These are phyloP conservation scores for Amauroascus verrucosus DNA, from an alignment of 2,329 filamentous ascomycete species.

Conservation along the genomic window DNA sequence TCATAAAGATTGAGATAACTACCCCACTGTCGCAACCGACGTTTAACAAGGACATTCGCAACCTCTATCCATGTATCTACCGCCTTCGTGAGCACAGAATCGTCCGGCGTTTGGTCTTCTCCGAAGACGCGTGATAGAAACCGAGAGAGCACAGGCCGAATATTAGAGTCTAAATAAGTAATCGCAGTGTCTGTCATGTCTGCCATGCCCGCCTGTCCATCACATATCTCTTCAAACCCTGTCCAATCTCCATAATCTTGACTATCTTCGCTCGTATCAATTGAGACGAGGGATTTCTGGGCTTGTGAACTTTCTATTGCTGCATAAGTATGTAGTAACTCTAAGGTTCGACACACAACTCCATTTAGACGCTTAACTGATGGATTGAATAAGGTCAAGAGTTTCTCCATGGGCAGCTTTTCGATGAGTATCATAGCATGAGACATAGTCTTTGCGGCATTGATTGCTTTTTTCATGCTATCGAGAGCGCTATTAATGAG, in stretches of 20 bases:
- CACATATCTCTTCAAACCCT: constrained; percentile 41
- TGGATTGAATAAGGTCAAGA: constrained; percentile 46
- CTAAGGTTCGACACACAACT: constrained; percentile 42
- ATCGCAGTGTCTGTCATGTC: constrained; percentile 21
- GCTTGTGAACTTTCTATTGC: constrained; percentile 23
- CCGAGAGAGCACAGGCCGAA: constrained; percentile 43
- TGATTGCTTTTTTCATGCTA: constrained; percentile 42
- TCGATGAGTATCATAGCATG: constrained; percentile 37
- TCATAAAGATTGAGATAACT: constrained; percentile 48
- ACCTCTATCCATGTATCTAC: constrained; percentile 48
- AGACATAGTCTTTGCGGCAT: constrained; percentile 31
- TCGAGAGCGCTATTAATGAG: constrained; percentile 44
- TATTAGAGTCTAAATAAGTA: constrained; percentile 31
- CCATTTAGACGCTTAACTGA: constrained; percentile 35
- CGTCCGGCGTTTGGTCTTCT: constrained; percentile 46
- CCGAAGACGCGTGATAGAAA: constrained; percentile 54
- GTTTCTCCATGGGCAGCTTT: constrained; percentile 35
- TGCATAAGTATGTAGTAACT: constrained; percentile 38
- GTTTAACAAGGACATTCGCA: constrained; percentile 39
- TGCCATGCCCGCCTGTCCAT: constrained; percentile 24
- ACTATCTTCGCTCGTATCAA: constrained; percentile 47
- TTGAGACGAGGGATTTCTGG: constrained; percentile 18
- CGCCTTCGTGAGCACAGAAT: constrained; percentile 42
- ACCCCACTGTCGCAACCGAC: constrained; percentile 43
- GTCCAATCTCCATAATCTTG: constrained; percentile 54